A percentile compares a stretch with the other conserved stretches of the same genome.
phyloP scores from a whole-genome alignment of 2,329 filamentous ascomycete genomes.

The Fusarium sp. region DNA sequence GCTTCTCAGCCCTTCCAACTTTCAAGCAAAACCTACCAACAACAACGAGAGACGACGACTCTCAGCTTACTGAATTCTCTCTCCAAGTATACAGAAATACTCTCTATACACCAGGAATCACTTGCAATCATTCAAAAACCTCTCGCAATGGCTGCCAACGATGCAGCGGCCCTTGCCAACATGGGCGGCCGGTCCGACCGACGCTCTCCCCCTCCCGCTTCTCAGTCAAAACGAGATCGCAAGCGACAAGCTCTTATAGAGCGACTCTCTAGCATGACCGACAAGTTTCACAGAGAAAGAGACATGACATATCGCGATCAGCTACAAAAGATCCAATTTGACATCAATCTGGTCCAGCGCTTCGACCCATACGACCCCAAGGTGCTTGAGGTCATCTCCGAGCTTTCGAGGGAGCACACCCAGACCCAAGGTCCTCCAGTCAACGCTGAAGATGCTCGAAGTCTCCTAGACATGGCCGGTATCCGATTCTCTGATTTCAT shows the following conservation, averaged over 20 bases:
- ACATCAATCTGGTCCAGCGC: conserved; percentile 87
- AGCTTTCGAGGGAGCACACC: conserved; percentile 70
- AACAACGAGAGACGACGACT: conserved; percentile 15
- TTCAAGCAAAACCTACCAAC: conserved; percentile 13
- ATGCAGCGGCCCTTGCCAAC: conserved; percentile 53
- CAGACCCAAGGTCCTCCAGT: conserved; percentile 60
- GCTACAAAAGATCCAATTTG: conserved; percentile 90
- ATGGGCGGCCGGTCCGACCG: conserved; percentile 55
- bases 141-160: conserved; percentile 58
- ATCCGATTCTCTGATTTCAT: conserved; percentile 89
- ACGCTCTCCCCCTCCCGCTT: conserved; percentile 56
- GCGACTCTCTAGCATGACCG: conserved; percentile 80
- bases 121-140: conserved; percentile 9
- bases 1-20: conserved; percentile 29
- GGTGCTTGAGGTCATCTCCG: conserved; percentile 79
- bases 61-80: conserved; percentile 3
- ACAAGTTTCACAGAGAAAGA: conserved; percentile 84
- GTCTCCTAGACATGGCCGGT: conserved; percentile 81
- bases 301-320: conserved; percentile 91
- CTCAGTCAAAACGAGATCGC: conserved; percentile 90
- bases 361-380: conserved; percentile 84
- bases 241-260: conserved; percentile 87
- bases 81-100: neutral
- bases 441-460: conserved; percentile 63
- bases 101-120: neutral